Evolutionary conservation across 352 stramenopile species (phyloP).

Genomic region (Thraustochytrium striatum): DNA sequence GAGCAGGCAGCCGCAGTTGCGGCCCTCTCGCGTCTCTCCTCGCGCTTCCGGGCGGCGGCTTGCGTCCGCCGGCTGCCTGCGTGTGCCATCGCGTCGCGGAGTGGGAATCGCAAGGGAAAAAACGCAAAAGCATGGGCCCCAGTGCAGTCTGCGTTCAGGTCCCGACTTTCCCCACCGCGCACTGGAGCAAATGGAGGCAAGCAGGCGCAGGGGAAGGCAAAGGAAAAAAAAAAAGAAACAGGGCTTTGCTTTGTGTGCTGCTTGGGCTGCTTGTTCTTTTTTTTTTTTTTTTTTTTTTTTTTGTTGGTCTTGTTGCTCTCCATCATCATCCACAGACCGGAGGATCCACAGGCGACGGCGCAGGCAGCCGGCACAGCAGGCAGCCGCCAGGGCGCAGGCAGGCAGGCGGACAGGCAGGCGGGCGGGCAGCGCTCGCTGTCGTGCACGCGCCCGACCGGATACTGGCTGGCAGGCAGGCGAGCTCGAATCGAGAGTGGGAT

Average conservation of each 20-base stretch:
- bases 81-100: too few species aligned
- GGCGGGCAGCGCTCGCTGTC: background rate
- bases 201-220: background rate
- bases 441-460: background rate
- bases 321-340: background rate
- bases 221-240: conserved; percentile 17
- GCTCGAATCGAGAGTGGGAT: background rate
- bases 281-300: background rate
- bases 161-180: too few species aligned
- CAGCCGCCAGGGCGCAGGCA: background rate
- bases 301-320: background rate
- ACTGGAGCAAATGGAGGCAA: background rate
- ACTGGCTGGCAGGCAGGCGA: background rate
- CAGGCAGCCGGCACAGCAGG: background rate
- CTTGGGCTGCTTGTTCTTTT: background rate
- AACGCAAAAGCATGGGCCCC: too few species aligned
- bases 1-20: too few species aligned
- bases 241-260: background rate
- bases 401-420: background rate
- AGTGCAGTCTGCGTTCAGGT: too few species aligned
- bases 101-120: too few species aligned
- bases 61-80: too few species aligned
- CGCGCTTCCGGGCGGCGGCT: too few species aligned
- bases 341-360: background rate
- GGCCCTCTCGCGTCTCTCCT: too few species aligned